Evolutionary conservation across 306 rosid species (phyloP), one percentile per base, ranked within the genome.

Genomic region (Alnus glutinosa): DNA sequence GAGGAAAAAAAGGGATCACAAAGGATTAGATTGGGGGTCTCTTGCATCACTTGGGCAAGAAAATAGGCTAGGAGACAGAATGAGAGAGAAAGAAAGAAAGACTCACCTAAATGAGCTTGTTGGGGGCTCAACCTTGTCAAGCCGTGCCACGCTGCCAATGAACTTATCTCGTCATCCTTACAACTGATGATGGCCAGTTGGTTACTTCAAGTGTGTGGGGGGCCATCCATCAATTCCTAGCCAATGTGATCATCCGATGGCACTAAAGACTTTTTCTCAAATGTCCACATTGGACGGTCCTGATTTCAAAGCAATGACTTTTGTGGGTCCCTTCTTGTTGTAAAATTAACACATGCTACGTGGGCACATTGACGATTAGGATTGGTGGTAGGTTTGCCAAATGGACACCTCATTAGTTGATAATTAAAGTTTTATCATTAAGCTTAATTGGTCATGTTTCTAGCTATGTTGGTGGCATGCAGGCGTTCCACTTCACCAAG

Each of bases 121-220:
- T 49, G 15, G 4, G 14, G 12, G 52, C 37, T 42, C 71, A 32
- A 70, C 79, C 71, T 34, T 61, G 59, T 55, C 42, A 13, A 9
- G 50, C 64, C 42, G 39, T 55, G 28, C 30, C 23, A 70, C 34
- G 13, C 14, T 49, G 52, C 75, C 80, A 57, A n/a, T 58, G 51
- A 58, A 16, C 76, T 70, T 15, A 44, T 52, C 7, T 77, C 86
- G 83, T 86, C 86, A 83, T 76, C 73, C 73, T 83, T 79, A 82
- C 89, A 84, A 74, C 46, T 36, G 73, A 70, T 54, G 79, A 73
- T 71, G 58, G 28, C 18, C 58, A 28, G 32, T 51, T 64, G 37
- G 8, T 15, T 7, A 18, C 15, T 68, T 34, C 37, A 34, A 34
- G 19, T 37, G 46, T 44, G 5, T 4, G 42, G 64, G n/a, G 49